phyloP scores from a whole-genome alignment of 306 rosid species.

The Betula pendula region DNA sequence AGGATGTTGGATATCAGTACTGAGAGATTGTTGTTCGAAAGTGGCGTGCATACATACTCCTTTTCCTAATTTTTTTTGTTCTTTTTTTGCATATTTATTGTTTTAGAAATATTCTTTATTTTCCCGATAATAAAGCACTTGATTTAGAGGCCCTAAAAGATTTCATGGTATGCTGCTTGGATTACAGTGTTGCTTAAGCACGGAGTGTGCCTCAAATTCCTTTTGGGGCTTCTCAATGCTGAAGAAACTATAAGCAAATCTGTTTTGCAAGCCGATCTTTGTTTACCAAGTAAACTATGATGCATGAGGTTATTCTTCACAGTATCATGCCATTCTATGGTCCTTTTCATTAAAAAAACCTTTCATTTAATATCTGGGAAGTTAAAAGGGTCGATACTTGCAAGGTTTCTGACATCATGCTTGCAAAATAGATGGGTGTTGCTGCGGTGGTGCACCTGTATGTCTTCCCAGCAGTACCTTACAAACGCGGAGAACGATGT shows the following conservation, averaged over 20 bases:
- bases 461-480: slow-evolving; percentile 92
- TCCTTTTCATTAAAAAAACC: not conserved
- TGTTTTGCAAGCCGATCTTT: not conserved
- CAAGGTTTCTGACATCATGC: slow-evolving; percentile 30
- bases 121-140: not conserved
- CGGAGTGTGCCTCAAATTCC: not conserved
- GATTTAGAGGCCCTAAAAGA: no score
- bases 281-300: not conserved
- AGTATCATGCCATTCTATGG: not conserved
- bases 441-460: slow-evolving; percentile 95
- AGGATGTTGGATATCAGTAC: not conserved
- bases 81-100: not conserved
- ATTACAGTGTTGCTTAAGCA: not conserved
- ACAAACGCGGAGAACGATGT: slow-evolving; percentile 96
- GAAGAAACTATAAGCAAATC: not conserved
- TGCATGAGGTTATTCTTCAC: not conserved
- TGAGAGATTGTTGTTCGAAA: not conserved
- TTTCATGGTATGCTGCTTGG: not conserved
- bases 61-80: not conserved
- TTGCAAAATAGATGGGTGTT: slow-evolving; percentile 84
- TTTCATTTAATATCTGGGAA: slow-evolving; percentile 19
- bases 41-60: not conserved
- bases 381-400: slow-evolving; percentile 8
- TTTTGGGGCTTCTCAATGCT: not conserved
- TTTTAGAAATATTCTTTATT: not conserved